Evolutionary conservation across 2,329 filamentous ascomycete genomes (phyloP).

Genomic region (Apiospora aurea): DNA sequence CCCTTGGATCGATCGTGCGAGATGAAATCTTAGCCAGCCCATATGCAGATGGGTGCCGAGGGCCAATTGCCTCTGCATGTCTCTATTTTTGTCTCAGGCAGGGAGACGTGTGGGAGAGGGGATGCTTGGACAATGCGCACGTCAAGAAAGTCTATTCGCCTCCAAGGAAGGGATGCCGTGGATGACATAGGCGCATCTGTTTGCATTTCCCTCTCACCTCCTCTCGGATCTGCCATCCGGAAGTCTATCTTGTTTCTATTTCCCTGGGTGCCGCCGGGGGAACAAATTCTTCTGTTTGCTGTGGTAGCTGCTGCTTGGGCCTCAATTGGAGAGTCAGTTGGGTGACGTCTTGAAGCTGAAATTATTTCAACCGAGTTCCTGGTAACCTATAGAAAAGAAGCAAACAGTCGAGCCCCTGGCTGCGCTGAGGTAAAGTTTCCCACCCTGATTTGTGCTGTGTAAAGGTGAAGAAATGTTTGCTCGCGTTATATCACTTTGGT

Average conservation of each 20-base stretch:
- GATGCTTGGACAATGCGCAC: constrained; percentile 17
- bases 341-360: constrained; percentile 1
- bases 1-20: constrained; percentile 11
- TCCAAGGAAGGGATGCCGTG: neutral
- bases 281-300: neutral
- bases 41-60: constrained; percentile 10
- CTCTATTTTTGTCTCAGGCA: constrained; percentile 25
- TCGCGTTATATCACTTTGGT: neutral
- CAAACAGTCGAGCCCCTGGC: neutral
- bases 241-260: neutral
- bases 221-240: neutral
- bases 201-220: neutral
- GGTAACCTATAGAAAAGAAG: constrained; percentile 12
- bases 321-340: neutral
- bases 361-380: neutral
- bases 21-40: constrained; percentile 11
- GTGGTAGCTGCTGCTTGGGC: neutral
- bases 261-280: neutral
- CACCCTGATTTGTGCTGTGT: neutral
- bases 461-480: no score
- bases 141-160: neutral
- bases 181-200: neutral
- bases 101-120: neutral
- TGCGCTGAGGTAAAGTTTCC: neutral
- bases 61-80: constrained; percentile 24